phyloP scores from a whole-genome alignment of 768 basidiomycete species.

The Lentinus tigrinus region DNA sequence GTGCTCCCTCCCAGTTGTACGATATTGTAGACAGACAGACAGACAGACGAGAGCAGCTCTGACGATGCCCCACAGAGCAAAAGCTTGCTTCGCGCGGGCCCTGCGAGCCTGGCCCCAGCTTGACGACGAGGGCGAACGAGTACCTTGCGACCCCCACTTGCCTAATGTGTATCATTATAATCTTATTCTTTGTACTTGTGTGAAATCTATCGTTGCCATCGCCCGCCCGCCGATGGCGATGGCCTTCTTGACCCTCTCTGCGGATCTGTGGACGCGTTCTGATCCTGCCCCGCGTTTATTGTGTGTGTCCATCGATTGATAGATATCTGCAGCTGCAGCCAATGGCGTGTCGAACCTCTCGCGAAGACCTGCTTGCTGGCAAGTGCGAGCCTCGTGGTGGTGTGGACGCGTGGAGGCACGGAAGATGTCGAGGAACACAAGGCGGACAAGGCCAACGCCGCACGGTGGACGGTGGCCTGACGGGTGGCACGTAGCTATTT shows the following conservation, averaged over 20 bases:
- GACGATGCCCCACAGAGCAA: too few species aligned
- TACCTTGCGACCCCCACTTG: neutral
- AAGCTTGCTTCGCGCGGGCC: neutral
- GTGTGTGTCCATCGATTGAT: too few species aligned
- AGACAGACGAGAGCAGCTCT: neutral
- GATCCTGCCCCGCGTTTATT: neutral
- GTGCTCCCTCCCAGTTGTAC: neutral
- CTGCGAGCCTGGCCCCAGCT: neutral
- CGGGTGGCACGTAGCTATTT: too few species aligned
- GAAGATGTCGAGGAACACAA: neutral
- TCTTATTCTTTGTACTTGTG: neutral
- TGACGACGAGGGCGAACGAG: neutral
- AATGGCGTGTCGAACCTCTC: neutral
- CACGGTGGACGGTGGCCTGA: too few species aligned
- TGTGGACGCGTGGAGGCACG: neutral
- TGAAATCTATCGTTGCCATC: neutral
- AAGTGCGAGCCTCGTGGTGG: neutral
- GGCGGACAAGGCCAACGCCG: too few species aligned
- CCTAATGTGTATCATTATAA: constrained; percentile 5
- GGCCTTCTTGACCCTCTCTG: neutral
- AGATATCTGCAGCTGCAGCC: too few species aligned
- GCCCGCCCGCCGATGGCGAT: too few species aligned
- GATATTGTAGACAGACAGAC: neutral
- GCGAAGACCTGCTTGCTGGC: neutral
- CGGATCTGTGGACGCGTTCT: neutral